A percentile compares a stretch with the other conserved stretches of the same genome.
These are phyloP conservation scores for Sporormia fimetaria DNA, from an alignment of 495 filamentous ascomycete species.

Conservation along the genomic window DNA sequence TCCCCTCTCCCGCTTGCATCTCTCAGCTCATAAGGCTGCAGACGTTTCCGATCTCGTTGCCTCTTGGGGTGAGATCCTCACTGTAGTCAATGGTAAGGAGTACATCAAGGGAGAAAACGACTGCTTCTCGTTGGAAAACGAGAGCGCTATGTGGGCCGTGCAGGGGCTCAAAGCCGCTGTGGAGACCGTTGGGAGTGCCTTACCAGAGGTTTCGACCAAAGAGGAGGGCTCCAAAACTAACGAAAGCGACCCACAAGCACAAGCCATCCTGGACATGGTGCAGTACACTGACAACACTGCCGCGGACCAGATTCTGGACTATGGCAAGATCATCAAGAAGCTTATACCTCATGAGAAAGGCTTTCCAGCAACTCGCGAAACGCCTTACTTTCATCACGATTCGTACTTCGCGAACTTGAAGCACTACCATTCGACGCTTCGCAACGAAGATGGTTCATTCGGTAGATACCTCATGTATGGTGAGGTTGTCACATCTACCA, in stretches of 20 bases:
- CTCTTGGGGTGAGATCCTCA: constrained; percentile 56
- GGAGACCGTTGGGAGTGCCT: constrained; percentile 12
- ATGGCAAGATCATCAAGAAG: constrained; percentile 60
- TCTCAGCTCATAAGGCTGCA: constrained; percentile 56
- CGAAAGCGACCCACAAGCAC: too few species aligned
- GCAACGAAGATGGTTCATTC: constrained; percentile 50
- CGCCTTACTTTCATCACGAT: constrained; percentile 80
- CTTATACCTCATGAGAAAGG: constrained; percentile 57
- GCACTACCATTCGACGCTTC: constrained; percentile 49
- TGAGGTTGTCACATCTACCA: constrained; percentile 88
- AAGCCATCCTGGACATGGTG: constrained; percentile 9
- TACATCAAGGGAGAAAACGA: constrained; percentile 80
- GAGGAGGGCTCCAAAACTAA: constrained; percentile 12
- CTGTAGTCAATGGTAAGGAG: constrained; percentile 52
- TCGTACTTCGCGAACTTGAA: constrained; percentile 63
- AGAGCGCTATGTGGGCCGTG: constrained; percentile 51
- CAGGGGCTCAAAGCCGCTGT: constrained; percentile 43
- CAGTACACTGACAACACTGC: constrained; percentile 6
- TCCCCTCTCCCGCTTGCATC: constrained; percentile 72
- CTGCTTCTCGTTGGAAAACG: constrained; percentile 61
- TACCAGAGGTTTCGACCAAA: constrained; percentile 3
- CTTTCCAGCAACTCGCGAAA: constrained; percentile 62
- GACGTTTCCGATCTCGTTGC: constrained; percentile 56
- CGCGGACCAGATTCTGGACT: constrained; percentile 56
- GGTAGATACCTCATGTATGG: constrained; percentile 75